phyloP scores from a whole-genome alignment of 1,284 basidiomycete genomes.

The Microbotryum scabiosae region DNA sequence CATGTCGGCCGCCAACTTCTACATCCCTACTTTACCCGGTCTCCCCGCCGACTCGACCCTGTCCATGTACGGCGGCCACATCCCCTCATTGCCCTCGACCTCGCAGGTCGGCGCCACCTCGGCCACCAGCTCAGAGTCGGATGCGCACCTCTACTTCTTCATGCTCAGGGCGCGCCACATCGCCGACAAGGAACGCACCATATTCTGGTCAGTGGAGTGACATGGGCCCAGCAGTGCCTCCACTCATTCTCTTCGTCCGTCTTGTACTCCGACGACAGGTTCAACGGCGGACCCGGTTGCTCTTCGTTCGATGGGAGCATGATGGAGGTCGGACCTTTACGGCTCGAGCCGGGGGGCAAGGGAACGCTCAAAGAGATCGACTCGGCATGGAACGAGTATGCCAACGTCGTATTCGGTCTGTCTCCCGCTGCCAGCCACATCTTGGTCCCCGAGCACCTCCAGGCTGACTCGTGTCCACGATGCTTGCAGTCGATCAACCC shows the following conservation, averaged over 20 bases:
- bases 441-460: background rate
- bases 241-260: background rate
- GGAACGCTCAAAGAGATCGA: slow-evolving; percentile 67
- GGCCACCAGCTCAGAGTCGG: slow-evolving; percentile 34
- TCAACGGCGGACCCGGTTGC: slow-evolving; percentile 81
- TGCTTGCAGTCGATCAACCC: slow-evolving; percentile 76
- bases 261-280: background rate
- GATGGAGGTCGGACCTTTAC: slow-evolving; percentile 94
- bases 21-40: slow-evolving; percentile 33
- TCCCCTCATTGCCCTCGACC: slow-evolving; percentile 31
- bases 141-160: slow-evolving; percentile 79
- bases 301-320: slow-evolving; percentile 89
- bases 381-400: slow-evolving; percentile 97
- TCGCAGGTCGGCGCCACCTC: slow-evolving; percentile 17
- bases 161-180: slow-evolving; percentile 76
- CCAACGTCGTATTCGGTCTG: slow-evolving; percentile 82
- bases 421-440: background rate
- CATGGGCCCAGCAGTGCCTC: background rate
- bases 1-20: slow-evolving; percentile 32
- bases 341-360: slow-evolving; percentile 52
- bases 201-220: slow-evolving; percentile 67
- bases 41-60: slow-evolving; percentile 30
- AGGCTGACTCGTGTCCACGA: background rate
- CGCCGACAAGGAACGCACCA: slow-evolving; percentile 76
- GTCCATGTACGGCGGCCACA: slow-evolving; percentile 36